Evolutionary conservation across 2,329 filamentous ascomycete genomes (phyloP), one percentile per base, ranked within the genome.

Genomic region (Furcasterigmium sp.): DNA sequence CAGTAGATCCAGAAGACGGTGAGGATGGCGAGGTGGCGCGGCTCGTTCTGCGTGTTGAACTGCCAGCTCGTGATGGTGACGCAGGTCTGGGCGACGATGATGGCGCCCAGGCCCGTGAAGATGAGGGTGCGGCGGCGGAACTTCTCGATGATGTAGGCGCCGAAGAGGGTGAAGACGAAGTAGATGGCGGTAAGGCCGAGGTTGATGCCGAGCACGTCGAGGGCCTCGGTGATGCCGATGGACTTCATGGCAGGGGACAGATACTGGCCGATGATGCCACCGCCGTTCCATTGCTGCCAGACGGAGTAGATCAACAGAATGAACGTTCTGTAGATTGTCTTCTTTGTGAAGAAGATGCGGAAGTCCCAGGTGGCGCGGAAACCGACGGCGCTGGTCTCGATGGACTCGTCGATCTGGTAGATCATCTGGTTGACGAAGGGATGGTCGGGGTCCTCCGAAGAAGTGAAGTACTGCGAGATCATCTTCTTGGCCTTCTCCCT

Each of bases 31-130:
- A 65, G 56, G 1, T 64, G 59, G 14, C 56, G 52, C 11, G 38
- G 26, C 19, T 48, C 56, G 19, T 50, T 46, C 9, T 53, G 52
- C 6, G 64, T 19, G 8, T 50, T 54, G 47, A 68, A 74, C 41
- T 64, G 63, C 71, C 70, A 73, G 5, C 67, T 67, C 2, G 69
- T 72, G 37, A 73, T 70, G 1, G 70, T 73, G 7, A 65, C 64
- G 8, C 64, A 61, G 4, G 61, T 68, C 47, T 73, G 69, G 40
- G 69, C 58, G 45, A 68, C 43, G 17, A 72, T 64, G 52, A 73
- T 70, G 32, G 57, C 63, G 23, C 45, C 23, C 5, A 49, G 37
- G 3, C 47, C 47, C 2, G 47, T 45, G 15, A 49, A 49, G 11
- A 49, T 72, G 26, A 73, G 58, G 1, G 64, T 72, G 19, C 69